phyloP scores from a whole-genome alignment of 306 rosid genomes.

The Gastrolobium villosum region DNA sequence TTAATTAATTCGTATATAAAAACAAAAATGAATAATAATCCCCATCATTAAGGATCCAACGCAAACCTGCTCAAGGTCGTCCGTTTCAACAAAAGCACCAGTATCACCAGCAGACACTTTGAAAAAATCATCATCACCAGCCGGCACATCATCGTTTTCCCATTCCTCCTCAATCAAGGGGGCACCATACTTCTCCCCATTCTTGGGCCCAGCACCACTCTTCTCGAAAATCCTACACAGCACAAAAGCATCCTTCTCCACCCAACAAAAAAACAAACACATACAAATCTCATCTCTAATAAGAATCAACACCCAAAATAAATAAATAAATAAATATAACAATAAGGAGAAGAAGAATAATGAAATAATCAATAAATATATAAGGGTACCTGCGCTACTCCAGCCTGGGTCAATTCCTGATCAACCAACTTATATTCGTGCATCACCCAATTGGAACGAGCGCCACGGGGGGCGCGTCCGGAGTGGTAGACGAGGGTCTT shows the following conservation, averaged over 20 bases:
- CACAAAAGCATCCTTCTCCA: slow-evolving; percentile 85
- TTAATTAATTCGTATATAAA: not conserved
- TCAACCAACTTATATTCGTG: slow-evolving; percentile 81
- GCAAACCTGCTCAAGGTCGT: slow-evolving; percentile 73
- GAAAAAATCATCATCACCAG: slow-evolving; percentile 32
- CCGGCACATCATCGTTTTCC: slow-evolving; percentile 64
- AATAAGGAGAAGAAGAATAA: not conserved
- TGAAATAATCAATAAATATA: not conserved
- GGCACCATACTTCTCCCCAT: slow-evolving; percentile 97
- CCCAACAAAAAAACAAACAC: slow-evolving; percentile 42
- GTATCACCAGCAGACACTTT: slow-evolving; percentile 29
- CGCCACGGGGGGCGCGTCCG: slow-evolving; percentile 86
- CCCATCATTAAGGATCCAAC: not conserved
- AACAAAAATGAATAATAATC: not conserved
- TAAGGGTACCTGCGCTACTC: slow-evolving; percentile 56
- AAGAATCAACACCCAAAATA: slow-evolving; percentile 27
- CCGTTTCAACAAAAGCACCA: slow-evolving; percentile 49
- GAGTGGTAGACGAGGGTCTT: slow-evolving; percentile 88
- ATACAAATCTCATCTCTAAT: slow-evolving; percentile 42
- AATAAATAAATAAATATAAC: not conserved
- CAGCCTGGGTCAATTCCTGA: slow-evolving; percentile 67
- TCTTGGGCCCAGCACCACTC: slow-evolving; percentile 95
- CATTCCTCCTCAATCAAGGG: slow-evolving; percentile 90
- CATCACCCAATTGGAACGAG: slow-evolving; percentile 94
- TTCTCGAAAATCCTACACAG: slow-evolving; percentile 94